phyloP scores from a whole-genome alignment of 192 early-diverging fungal genomes.

The Jimgerdemannia flammicorona region DNA sequence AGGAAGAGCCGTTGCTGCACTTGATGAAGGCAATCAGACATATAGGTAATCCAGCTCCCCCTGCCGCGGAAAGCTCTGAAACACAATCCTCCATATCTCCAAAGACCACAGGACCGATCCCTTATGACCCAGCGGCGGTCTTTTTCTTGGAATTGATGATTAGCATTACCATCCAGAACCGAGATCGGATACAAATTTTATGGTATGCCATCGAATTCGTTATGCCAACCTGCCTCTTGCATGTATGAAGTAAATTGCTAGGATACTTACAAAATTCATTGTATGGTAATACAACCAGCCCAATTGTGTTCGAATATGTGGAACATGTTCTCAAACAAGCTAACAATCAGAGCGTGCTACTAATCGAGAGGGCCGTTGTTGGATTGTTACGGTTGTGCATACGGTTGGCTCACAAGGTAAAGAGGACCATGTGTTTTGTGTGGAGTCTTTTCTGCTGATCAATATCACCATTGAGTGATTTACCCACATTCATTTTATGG shows the following conservation, averaged over 20 bases:
- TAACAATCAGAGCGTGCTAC: conserved; percentile 50
- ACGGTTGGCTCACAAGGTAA: conserved; percentile 63
- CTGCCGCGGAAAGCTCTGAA: not conserved
- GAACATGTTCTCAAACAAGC: conserved; percentile 69
- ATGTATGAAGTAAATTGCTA: no score
- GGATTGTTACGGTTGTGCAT: conserved; percentile 68
- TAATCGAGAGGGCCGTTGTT: conserved; percentile 77
- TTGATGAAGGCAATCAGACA: conserved; percentile 55
- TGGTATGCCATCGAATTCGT: conserved; percentile 32
- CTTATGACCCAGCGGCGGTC: conserved; percentile 60
- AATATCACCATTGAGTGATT: conserved; percentile 7
- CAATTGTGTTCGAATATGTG: conserved; percentile 65
- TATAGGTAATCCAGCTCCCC: conserved; percentile 28
- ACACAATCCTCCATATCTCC: not conserved
- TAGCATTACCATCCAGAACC: conserved; percentile 71
- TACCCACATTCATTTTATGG: conserved; percentile 19
- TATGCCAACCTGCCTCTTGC: conserved; percentile 20
- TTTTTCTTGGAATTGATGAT: conserved; percentile 78
- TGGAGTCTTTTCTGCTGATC: not conserved
- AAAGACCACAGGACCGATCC: conserved; percentile 21
- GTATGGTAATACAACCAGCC: conserved; percentile 38
- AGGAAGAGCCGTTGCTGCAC: conserved; percentile 56
- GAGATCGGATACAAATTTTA: conserved; percentile 59
- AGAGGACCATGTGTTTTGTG: no score
- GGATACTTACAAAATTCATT: no score